phyloP scores from a whole-genome alignment of 129 eudicot genomes.

The Scalesia atractyloides region DNA sequence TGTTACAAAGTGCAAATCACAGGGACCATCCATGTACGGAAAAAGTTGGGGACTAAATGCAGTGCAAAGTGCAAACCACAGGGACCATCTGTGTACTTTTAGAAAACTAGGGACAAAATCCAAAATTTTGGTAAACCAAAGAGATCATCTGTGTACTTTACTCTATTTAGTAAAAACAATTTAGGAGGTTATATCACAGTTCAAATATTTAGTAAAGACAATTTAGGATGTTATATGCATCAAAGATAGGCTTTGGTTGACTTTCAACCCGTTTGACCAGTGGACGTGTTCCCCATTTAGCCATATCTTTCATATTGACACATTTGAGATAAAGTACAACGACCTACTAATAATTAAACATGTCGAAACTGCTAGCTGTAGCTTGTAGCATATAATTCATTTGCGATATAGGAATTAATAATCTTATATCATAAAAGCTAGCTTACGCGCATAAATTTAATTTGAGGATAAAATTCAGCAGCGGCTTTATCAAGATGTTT shows the following conservation, averaged over 20 bases:
- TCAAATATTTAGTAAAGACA: not conserved
- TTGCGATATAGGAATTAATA: not conserved
- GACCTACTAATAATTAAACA: not conserved
- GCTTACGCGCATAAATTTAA: conserved; percentile 91
- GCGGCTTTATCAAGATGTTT: conserved; percentile 92
- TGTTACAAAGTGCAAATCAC: no score
- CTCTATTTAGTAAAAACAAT: no score
- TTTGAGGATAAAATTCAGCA: conserved; percentile 70
- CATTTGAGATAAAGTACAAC: not conserved
- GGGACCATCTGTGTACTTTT: no score
- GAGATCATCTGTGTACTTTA: no score
- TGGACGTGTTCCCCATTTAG: not conserved
- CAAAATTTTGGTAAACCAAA: no score
- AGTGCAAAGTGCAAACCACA: no score
- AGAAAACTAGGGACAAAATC: no score
- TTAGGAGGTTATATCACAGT: no score
- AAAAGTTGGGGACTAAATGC: no score
- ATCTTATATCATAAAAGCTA: conserved; percentile 7
- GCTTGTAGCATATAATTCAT: not conserved
- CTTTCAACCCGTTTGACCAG: not conserved
- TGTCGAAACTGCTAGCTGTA: not conserved
- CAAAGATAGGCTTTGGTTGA: not conserved
- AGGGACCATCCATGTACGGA: no score
- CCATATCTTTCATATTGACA: not conserved
- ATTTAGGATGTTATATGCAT: not conserved